Base-by-base conservation (phyloP, 805 yeast species). In the Sugiyamaella lignohabitans region DNA sequence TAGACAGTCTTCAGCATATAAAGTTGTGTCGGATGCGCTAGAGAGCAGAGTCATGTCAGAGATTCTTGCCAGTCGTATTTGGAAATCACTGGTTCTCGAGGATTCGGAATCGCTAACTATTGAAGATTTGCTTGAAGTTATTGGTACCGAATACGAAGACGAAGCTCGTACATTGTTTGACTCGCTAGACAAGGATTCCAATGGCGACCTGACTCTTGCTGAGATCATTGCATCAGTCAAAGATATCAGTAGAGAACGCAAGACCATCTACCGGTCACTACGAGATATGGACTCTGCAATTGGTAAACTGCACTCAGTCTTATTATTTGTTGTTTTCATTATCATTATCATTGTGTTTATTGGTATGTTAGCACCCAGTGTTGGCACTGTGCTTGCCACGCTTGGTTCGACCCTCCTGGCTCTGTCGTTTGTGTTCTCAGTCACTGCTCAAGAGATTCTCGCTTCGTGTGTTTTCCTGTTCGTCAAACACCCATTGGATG, bases 401-500 rank as follows among this genome's bases (percentile, higher is more conserved):
- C 54, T 68, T 23, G 73, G 71, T 5, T 59, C 72, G 8, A 54
- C 71, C 0, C 45, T 68, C 27, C 58, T 68, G 32, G 68, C 71
- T 3, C 46, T 68, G 35, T 66, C 72, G 10, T 68, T 66, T 51
- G 58, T 69, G 37, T 64, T 68, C 44, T 52, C 67, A 3, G 51
- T 63, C 19, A 63, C 71, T 8, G 60, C 63, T 14, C 69, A 64
- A 45, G 73, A 68, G 48, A 52, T 68, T n/a, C 57, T 69, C 40
- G 59, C 64, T 18, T 61, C 70, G 3, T 65, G 69, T 48, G 60
- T 68, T 11, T 68, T 64, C 49, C 46, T 68, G 46, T 68, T 68
- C 42, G 70, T 65, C 41, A 68, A 68, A 58, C 73, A 68, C 46
- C 72, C 73, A 3, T 59, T 56, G 42, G 73, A 68, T 48, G 64